A percentile compares a stretch with the other conserved stretches of the same genome.
Conservation (phyloP, 2,329 filamentous ascomycete species). For the Sporothrix luriei region DNA sequence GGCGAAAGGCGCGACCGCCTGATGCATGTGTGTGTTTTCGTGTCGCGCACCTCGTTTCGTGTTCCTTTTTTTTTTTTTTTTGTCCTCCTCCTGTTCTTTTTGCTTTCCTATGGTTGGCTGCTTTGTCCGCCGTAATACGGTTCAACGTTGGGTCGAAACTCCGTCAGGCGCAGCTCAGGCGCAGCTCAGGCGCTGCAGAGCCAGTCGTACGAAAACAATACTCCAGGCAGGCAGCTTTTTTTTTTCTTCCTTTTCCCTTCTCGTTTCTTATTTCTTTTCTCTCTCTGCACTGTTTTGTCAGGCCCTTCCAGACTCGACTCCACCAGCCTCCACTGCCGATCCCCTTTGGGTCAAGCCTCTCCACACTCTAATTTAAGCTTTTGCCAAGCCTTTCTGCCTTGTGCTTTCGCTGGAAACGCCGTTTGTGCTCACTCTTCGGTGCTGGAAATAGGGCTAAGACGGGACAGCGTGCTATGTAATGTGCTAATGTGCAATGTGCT, state of each 20-base stretch:
- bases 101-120: too few species aligned
- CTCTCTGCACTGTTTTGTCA: too few species aligned
- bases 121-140: constrained; percentile 12
- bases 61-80: not conserved
- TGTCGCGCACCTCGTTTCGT: too few species aligned
- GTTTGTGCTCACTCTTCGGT: not conserved
- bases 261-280: too few species aligned
- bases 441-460: constrained; percentile 19
- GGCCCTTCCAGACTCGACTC: constrained; percentile 20
- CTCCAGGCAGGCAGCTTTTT: not conserved
- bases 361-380: constrained; percentile 20
- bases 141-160: constrained; percentile 18
- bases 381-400: constrained; percentile 20
- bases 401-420: not conserved
- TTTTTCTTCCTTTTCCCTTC: too few species aligned
- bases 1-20: constrained; percentile 2
- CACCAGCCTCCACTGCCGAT: constrained; percentile 10
- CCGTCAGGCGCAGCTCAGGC: constrained; percentile 8
- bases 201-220: too few species aligned
- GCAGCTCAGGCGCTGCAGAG: too few species aligned
- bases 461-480: constrained; percentile 1
- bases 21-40: not conserved
- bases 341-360: constrained; percentile 10
- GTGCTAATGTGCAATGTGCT: constrained; percentile 23
- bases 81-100: not conserved